Evolutionary conservation across 78 protist species (phyloP).

Genomic region (Carpediemonas membranifera): DNA sequence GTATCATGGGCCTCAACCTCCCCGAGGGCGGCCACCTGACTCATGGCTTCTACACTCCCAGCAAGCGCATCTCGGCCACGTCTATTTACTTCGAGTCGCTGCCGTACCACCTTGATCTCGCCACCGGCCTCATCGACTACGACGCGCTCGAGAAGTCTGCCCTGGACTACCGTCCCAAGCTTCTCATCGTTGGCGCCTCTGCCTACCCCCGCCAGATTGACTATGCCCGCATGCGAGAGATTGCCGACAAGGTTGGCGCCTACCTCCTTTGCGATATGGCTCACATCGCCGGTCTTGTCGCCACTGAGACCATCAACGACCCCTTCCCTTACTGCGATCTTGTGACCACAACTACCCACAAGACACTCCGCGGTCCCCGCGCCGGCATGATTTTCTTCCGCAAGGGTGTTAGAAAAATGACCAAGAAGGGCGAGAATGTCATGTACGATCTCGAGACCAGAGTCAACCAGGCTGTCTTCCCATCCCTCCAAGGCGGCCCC

Average conservation of each 20-base stretch:
- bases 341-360: constrained; percentile 99
- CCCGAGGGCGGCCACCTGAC: constrained; percentile 60
- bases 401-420: constrained; percentile 29
- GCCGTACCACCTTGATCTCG: constrained; percentile 79
- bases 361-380: constrained; percentile 90
- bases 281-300: constrained; percentile 64
- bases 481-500: constrained; percentile 94
- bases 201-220: constrained; percentile 60
- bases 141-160: constrained; percentile 73
- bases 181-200: constrained; percentile 74
- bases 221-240: constrained; percentile 29
- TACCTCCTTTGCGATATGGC: constrained; percentile 92
- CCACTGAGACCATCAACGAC: constrained; percentile 48
- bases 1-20: constrained; percentile 86
- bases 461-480: constrained; percentile 66
- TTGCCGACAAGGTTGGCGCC: constrained; percentile 66
- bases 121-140: constrained; percentile 90
- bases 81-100: constrained; percentile 89
- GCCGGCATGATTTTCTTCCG: constrained; percentile 94
- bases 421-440: neutral
- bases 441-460: constrained; percentile 34
- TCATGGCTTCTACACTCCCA: constrained; percentile 88
- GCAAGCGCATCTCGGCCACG: constrained; percentile 76
- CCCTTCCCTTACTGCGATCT: constrained; percentile 87
- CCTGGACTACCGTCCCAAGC: constrained; percentile 79